Base-by-base conservation (phyloP, 148 eudicot genomes). In the Rhododendron williamsianum region DNA sequence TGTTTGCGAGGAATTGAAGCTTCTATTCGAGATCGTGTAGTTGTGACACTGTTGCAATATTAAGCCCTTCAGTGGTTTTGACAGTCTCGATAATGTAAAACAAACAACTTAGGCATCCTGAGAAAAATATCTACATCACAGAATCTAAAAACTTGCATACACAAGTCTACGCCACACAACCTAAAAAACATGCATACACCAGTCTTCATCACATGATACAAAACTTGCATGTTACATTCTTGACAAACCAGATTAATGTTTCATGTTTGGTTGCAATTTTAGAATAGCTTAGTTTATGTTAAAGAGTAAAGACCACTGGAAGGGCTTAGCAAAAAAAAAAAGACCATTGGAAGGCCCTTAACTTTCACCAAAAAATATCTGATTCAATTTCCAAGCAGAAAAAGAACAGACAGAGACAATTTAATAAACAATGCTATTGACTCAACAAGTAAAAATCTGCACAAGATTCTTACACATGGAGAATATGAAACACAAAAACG, bases 1-100 rank as follows among this genome's bases (percentile, higher is more conserved):
- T 97, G 99, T 89, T 97, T 97, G 86, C 98, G 91, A 84, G 99
- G 99, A 90, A 97, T 97, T 48, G 98, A 94, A 74, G 91, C 92
- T 89, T 95, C 98, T 86, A 95, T 91, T 71, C 99, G 94, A 86
- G 98, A 85, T 36, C 98, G 99, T 65, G 98, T 95, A 67, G 85
- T 87, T 83, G 99, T 97, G 71, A 97, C 89, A 86, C 99, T 96
- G 93, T 82, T 46, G 86, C 82, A 63, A 85, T 41, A 88, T 81
- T 15, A 87, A 43, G 36, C 76, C 13, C 45, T 30, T 73, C 7
- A 76, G 86, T 30, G 77, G 65, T 73, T 43, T 41, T 23, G 36
- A 54, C 72, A 41, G 10, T 56, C 56, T 38, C 38, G 15, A n/a
- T 11, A 3, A 76, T 3, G 69, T 6, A 71, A 35, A 52, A 84